These are phyloP conservation scores for Orbilia quercus DNA, from an alignment of 2,329 filamentous ascomycete species.

Conservation along the genomic window DNA sequence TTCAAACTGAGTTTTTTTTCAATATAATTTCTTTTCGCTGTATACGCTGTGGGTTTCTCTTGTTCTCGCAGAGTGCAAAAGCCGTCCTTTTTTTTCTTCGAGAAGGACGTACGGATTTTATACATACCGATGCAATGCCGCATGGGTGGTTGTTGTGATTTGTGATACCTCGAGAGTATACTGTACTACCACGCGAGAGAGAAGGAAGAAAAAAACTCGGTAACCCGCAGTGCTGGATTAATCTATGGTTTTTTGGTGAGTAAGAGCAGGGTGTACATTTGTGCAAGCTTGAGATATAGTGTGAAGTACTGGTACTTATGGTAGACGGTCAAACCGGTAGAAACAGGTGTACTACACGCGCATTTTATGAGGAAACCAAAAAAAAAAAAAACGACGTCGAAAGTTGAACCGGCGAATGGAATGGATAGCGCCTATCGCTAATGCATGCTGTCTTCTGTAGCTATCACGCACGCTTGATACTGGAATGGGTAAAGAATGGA, in stretches of 20 bases:
- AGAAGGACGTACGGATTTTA: background rate
- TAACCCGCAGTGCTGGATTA: slow-evolving; percentile 41
- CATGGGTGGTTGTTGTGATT: too few species aligned
- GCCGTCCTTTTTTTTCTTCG: slow-evolving; percentile 7
- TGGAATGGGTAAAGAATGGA: slow-evolving; percentile 56
- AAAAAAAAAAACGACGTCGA: too few species aligned
- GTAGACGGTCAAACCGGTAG: too few species aligned
- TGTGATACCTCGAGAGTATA: slow-evolving; percentile 6
- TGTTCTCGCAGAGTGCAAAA: too few species aligned
- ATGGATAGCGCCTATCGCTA: slow-evolving; percentile 45
- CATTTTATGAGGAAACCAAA: too few species aligned
- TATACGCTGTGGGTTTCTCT: background rate
- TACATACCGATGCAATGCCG: slow-evolving; percentile 1
- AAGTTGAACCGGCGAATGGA: background rate
- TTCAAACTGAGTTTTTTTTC: too few species aligned
- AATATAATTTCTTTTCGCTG: slow-evolving; percentile 20
- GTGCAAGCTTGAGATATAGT: too few species aligned
- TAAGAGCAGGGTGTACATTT: background rate
- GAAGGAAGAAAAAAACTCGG: slow-evolving; percentile 16
- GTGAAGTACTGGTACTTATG: background rate
- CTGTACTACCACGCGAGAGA: slow-evolving; percentile 4
- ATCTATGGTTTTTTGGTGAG: slow-evolving; percentile 19
- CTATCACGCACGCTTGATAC: slow-evolving; percentile 57
- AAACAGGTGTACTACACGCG: too few species aligned
- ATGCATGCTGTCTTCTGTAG: slow-evolving; percentile 45